A percentile compares a stretch with the other conserved stretches of the same genome.
phyloP scores from a whole-genome alignment of 208 protist species.

The Leptomonas pyrrhocoris region DNA sequence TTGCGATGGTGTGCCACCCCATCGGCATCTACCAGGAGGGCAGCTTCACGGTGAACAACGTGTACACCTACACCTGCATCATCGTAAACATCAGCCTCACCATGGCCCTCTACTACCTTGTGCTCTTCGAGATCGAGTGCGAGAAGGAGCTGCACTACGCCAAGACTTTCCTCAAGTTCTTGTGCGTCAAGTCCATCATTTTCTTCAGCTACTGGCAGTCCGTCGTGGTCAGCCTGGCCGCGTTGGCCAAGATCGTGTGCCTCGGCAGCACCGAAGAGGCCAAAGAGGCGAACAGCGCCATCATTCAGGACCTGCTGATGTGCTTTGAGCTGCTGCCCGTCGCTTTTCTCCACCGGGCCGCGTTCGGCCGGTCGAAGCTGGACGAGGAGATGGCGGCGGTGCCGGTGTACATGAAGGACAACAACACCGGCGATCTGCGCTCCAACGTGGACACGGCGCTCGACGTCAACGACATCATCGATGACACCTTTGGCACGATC shows the following conservation, averaged over 20 bases:
- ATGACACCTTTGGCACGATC: conserved; percentile 86
- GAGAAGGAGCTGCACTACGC: conserved; percentile 85
- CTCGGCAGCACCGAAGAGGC: conserved; percentile 43
- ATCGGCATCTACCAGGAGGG: conserved; percentile 77
- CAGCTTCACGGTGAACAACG: conserved; percentile 56
- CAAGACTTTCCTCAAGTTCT: conserved; percentile 85
- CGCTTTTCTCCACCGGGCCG: conserved; percentile 76
- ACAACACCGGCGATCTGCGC: conserved; percentile 57
- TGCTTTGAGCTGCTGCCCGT: conserved; percentile 87
- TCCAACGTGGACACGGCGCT: conserved; percentile 78
- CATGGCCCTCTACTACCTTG: conserved; percentile 83
- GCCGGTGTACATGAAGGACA: conserved; percentile 85
- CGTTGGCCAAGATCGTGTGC: conserved; percentile 50
- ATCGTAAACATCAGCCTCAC: conserved; percentile 86
- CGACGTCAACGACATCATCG: conserved; percentile 78
- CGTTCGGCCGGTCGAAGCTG: conserved; percentile 75
- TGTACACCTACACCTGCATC: conserved; percentile 87
- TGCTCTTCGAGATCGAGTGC: conserved; percentile 85
- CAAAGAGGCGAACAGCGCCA: conserved; percentile 46
- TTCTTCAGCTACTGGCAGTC: conserved; percentile 92
- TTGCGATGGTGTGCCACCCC: conserved; percentile 67
- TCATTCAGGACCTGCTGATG: conserved; percentile 87
- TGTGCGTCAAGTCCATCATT: conserved; percentile 90
- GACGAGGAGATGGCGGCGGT: conserved; percentile 80
- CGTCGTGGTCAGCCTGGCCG: conserved; percentile 61